These are phyloP conservation scores for Paspalum notatum DNA, from an alignment of 176 grass and related monocot species.

Conservation along the genomic window DNA sequence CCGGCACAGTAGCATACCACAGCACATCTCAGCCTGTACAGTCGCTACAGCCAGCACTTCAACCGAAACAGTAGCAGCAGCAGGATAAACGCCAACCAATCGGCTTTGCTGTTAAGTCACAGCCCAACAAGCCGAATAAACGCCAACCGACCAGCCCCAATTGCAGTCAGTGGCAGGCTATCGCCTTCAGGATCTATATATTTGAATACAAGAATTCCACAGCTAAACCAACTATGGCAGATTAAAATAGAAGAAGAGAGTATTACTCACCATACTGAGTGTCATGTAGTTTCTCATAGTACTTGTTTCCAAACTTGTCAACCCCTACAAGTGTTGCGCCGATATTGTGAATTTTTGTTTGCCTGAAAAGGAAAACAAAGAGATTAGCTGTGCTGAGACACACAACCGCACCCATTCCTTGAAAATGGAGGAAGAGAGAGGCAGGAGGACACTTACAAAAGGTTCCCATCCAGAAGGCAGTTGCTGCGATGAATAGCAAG, in stretches of 20 bases:
- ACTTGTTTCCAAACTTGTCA: conserved; percentile 94
- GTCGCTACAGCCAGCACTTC: too few relatives aligned
- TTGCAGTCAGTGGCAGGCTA: neutral
- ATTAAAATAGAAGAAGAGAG: neutral
- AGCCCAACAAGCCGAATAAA: too few relatives aligned
- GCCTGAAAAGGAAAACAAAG: conserved; percentile 49
- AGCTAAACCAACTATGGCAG: neutral
- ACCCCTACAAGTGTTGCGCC: conserved; percentile 85
- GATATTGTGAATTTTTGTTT: conserved; percentile 96
- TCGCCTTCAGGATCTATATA: neutral
- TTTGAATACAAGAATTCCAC: neutral
- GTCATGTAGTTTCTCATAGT: conserved; percentile 81
- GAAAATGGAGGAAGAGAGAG: conserved; percentile 21
- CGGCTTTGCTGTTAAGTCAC: too few relatives aligned
- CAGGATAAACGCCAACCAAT: too few relatives aligned
- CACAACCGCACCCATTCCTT: neutral
- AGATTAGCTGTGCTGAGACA: conserved; percentile 7
- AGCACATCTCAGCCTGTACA: too few relatives aligned
- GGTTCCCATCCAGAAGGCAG: conserved; percentile 79
- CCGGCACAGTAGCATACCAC: too few relatives aligned
- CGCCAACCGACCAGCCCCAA: too few relatives aligned
- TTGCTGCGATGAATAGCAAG: conserved; percentile 55
- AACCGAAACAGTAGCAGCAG: too few relatives aligned
- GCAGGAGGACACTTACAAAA: conserved; percentile 64
- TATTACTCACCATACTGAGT: conserved; percentile 71